Evolutionary conservation across 139 green algal species (phyloP).

Genomic region (Chlorella sorokiniana): DNA sequence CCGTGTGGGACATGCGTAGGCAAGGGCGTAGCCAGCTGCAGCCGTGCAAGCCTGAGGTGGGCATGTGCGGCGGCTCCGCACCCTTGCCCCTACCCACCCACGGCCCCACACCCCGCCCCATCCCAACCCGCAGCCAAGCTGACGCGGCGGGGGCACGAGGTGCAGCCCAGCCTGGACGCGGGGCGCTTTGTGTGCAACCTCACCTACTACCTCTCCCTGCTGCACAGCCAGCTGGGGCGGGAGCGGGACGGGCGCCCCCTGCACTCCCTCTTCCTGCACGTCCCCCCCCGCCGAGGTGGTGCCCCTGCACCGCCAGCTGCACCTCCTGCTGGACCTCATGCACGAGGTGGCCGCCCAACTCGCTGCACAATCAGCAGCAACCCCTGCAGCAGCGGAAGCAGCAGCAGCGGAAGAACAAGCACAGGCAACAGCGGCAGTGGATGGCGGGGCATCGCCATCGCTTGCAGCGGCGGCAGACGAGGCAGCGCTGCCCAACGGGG

Average conservation of each 20-base stretch:
- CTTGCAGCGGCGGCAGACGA: too few species aligned
- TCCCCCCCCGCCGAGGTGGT: constrained; percentile 48
- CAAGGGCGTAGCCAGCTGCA: neutral
- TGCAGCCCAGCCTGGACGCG: constrained; percentile 32
- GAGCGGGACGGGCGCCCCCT: neutral
- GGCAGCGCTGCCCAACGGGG: too few species aligned
- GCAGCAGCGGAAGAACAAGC: too few species aligned
- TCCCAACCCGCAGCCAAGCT: constrained; percentile 2
- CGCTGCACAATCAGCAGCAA: neutral
- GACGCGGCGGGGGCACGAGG: neutral
- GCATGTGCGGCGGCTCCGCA: neutral
- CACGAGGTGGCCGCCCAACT: neutral
- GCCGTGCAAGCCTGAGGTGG: neutral
- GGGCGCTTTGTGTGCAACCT: constrained; percentile 63
- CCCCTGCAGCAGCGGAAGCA: neutral
- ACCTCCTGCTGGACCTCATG: constrained; percentile 47
- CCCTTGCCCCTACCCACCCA: neutral
- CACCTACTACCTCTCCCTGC: constrained; percentile 25
- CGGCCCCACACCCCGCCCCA: too few species aligned
- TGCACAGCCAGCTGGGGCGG: constrained; percentile 12
- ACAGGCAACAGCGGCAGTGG: too few species aligned
- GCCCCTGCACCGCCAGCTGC: constrained; percentile 33
- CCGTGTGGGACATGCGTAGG: neutral
- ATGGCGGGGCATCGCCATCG: too few species aligned
- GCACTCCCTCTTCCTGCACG: constrained; percentile 66